These are phyloP conservation scores for Mycena polygramma DNA, from an alignment of 768 basidiomycete species.

Conservation along the genomic window DNA sequence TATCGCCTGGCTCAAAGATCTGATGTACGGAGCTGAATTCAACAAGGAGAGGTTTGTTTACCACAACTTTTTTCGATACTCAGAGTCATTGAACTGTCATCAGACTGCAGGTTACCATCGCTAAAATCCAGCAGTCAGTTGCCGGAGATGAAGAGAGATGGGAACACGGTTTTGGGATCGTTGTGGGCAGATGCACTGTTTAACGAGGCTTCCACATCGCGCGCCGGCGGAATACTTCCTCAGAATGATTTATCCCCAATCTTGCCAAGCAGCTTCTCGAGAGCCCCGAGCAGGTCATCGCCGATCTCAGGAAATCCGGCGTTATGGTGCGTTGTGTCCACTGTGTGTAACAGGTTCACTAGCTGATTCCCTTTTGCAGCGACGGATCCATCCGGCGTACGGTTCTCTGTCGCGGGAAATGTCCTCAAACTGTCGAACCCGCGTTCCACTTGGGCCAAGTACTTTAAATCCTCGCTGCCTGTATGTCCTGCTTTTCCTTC, in stretches of 20 bases:
- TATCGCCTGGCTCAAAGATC: constrained; percentile 87
- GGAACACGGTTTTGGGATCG: constrained; percentile 81
- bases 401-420: constrained; percentile 94
- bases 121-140: constrained; percentile 92
- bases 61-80: neutral
- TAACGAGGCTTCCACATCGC: constrained; percentile 76
- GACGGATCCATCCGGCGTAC: constrained; percentile 82
- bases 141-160: constrained; percentile 93
- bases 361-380: constrained; percentile 59
- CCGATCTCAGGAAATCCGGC: constrained; percentile 83
- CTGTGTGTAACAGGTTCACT: neutral
- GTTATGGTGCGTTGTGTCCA: constrained; percentile 62
- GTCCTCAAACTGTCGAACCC: constrained; percentile 79
- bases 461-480: constrained; percentile 73
- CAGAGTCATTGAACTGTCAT: neutral
- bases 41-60: constrained; percentile 77
- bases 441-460: constrained; percentile 77
- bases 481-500: constrained; percentile 53
- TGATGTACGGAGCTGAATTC: constrained; percentile 82
- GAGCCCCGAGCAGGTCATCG: constrained; percentile 77
- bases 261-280: constrained; percentile 80
- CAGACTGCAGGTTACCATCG: constrained; percentile 88
- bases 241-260: constrained; percentile 86
- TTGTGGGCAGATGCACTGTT: constrained; percentile 77
- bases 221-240: constrained; percentile 74